Percentiles rank a stretch among this genome's conserved stretches.
Evolutionary conservation across 208 protist species (phyloP).

Genomic region (Acanthamoeba culbertsoni): DNA sequence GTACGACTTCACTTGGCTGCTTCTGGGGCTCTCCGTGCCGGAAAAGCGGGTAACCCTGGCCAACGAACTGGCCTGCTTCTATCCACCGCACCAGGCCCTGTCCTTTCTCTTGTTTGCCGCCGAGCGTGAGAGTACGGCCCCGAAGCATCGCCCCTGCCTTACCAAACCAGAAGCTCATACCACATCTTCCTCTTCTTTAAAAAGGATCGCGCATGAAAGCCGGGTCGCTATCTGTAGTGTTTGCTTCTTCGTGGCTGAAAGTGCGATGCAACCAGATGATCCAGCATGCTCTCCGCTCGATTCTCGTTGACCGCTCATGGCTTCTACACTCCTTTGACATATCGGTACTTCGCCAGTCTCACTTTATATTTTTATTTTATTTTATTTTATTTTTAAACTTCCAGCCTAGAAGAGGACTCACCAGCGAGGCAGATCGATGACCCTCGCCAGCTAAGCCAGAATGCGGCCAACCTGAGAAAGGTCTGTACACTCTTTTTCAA

Average conservation of each 20-base stretch:
- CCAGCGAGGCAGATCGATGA: neutral
- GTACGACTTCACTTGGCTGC: slow-evolving; percentile 29
- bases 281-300: neutral
- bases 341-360: neutral
- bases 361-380: neutral
- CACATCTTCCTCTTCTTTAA: neutral
- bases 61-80: neutral
- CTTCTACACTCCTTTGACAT: neutral
- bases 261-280: neutral
- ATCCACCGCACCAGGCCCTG: neutral
- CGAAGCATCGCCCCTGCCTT: neutral
- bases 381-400: no score
- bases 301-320: neutral
- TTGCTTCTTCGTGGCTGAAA: neutral
- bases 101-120: slow-evolving; percentile 21
- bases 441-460: neutral
- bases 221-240: neutral
- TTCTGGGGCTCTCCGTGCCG: neutral
- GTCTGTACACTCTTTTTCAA: neutral
- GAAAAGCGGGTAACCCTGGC: neutral
- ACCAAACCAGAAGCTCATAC: neutral
- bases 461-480: neutral
- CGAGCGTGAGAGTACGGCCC: neutral
- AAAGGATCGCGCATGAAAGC: neutral
- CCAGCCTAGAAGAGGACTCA: neutral